phyloP scores from a whole-genome alignment of 257 asterid species.

The Lithospermum erythrorhizon region DNA sequence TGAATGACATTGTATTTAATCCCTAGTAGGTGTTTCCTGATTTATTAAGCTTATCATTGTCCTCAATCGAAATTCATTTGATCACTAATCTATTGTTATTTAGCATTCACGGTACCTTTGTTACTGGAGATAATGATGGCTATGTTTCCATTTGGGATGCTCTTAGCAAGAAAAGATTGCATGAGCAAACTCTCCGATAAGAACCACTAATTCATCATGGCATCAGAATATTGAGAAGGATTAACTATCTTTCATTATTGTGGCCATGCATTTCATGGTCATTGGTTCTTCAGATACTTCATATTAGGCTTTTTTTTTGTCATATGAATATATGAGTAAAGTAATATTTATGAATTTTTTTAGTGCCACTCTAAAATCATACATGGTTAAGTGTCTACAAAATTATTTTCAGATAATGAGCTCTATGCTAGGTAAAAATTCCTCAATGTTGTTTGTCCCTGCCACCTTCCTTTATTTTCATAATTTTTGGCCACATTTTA shows the following conservation, averaged over 20 bases:
- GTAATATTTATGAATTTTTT: too few species aligned
- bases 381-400: too few species aligned
- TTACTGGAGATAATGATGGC: constrained; percentile 77
- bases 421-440: too few species aligned
- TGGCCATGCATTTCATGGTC: too few species aligned
- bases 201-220: background rate
- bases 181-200: constrained; percentile 36
- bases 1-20: constrained; percentile 65
- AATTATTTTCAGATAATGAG: too few species aligned
- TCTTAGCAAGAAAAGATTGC: constrained; percentile 46
- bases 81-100: constrained; percentile 13
- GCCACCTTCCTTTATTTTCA: background rate
- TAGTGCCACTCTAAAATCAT: too few species aligned
- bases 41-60: background rate
- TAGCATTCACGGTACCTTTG: constrained; percentile 47
- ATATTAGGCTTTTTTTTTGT: too few species aligned
- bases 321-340: too few species aligned
- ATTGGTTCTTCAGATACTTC: too few species aligned
- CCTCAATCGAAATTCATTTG: background rate
- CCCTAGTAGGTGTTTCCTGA: constrained; percentile 51
- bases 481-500: background rate
- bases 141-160: constrained; percentile 67
- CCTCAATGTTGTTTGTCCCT: background rate
- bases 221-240: too few species aligned
- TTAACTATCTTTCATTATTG: too few species aligned